Evolutionary conservation across 2,329 filamentous ascomycete species (phyloP), one percentile per base, ranked within the genome.

Genomic region (Phialophora chinensis): DNA sequence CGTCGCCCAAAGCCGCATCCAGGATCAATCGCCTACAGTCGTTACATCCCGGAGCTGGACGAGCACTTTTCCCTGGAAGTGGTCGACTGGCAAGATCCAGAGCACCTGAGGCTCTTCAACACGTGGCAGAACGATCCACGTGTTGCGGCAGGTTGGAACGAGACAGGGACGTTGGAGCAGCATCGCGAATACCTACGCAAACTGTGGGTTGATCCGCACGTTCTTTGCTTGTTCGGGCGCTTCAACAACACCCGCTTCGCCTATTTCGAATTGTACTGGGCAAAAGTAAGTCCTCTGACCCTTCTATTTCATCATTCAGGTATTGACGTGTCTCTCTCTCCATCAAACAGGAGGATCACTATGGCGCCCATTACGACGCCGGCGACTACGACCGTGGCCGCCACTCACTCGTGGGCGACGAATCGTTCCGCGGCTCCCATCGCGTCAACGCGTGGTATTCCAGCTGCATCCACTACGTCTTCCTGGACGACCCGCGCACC

Each of bases 41-140:
- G 91, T 62, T 93, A 89, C 81, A 89, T 93, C 68, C 90, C 90
- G 6, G 88, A 93, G 73, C 82, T 93, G 49, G 82, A 87, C 68
- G 89, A 93, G 81, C 90, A 87, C 70, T 93, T 93, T 77, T 91
- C 88, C 66, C 90, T 93, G 81, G 83, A 90, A 25, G 87, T 87
- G 8, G 83, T 94, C 1, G 88, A 93, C 76, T 91, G 86, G 78
- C 74, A 83, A 42, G 81, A 91, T 73, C 74, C 80, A 0, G 83
- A 86, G 72, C 90, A 94, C 77, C 79, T 93, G 60, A 79, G 81
- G n/a, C 81, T 92, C 4, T 93, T 94, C 82, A 88, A 93, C 78
- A 84, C 83, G 64, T 94, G 91, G 91, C 91, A 93, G 79, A 94
- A 94, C 74, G 91, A 93, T 74, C 91, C 91, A 60, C 89, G 91